A percentile compares a stretch with the other conserved stretches of the same genome.
These are phyloP conservation scores for Hydnum rufescens DNA, from an alignment of 768 basidiomycete species.

Conservation along the genomic window DNA sequence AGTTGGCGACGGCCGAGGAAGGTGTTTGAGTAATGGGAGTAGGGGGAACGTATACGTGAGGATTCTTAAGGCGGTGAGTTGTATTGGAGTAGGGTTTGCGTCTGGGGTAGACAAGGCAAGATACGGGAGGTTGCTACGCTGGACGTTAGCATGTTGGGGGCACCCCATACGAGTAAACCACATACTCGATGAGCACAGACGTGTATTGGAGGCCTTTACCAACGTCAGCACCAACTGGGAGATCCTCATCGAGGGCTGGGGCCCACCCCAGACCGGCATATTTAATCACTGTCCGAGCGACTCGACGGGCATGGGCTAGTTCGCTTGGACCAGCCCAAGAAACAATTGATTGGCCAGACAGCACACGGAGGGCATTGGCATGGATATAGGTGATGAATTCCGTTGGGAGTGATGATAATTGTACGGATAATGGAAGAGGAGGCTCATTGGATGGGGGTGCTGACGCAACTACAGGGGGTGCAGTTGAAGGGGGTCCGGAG, in stretches of 20 bases:
- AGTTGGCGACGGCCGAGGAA: conserved; percentile 3
- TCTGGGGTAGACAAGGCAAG: conserved; percentile 2
- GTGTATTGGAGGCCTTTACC: conserved; percentile 3
- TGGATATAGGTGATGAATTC: conserved; percentile 10
- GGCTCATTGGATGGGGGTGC: not conserved
- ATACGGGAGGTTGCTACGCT: conserved; percentile 8
- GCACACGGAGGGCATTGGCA: conserved; percentile 9
- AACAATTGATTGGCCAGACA: conserved; percentile 1
- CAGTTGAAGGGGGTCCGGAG: not conserved
- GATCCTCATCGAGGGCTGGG: conserved; percentile 4
- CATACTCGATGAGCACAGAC: conserved; percentile 8
- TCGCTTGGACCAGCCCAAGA: conserved; percentile 9
- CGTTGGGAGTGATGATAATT: conserved; percentile 1
- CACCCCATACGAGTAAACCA: not conserved
- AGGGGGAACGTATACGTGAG: conserved; percentile 10
- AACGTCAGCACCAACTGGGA: not conserved
- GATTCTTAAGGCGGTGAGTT: conserved; percentile 4
- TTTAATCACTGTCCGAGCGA: conserved; percentile 3
- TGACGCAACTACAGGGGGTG: not conserved
- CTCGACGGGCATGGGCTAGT: conserved; percentile 1
- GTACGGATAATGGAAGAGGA: not conserved
- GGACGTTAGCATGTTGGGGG: not conserved
- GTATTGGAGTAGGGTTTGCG: conserved; percentile 1
- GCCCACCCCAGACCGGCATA: conserved; percentile 6
- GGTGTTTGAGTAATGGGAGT: conserved; percentile 6